Base-by-base conservation (phyloP, 345 rosid genomes). In the Lenwebbia sp. region DNA sequence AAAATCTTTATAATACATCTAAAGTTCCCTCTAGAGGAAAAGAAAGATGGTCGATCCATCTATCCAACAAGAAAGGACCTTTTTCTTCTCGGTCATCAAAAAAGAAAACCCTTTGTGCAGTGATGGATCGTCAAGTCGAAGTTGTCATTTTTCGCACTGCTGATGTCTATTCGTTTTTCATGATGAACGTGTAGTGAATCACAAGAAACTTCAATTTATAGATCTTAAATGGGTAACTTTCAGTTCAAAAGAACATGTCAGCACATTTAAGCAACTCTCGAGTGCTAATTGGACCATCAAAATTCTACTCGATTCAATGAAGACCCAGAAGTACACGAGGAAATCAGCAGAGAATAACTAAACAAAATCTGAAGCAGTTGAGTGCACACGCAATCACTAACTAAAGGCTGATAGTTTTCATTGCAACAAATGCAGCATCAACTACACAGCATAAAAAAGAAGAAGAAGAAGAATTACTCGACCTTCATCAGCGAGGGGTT, bases 401-500 rank as follows among this genome's bases (percentile, higher is more conserved):
- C 25, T 33, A 70, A 65, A 33, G 78, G 25, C 78, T 70, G 25
- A 70, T 33, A 70, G 44, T 70, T 33, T 70, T 70, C 78, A 33
- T 19, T 9, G 44, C 78, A 70, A 70, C 78, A 33, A 70, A 70
- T 33, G 78, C 78, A 70, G 25, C 47, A 70, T 70, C 78, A 33
- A 70, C 47, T 70, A 37, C 44, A 33, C 78, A 33, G 22, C 75
- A 30, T 28, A 33, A 4, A 54, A 60, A 56, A 62, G 11, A 70
- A 83, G n/a, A 83, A 88, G 65, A 30, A 54, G 56, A 90, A 92
- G 11, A 70, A 40, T 70, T 70, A 9, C 78, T 70, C 22, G 21
- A 70, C 78, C 93, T 84, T 83, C 86, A 53, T 85, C 86, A 82
- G 88, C 30, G 81, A 88, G 33, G 56, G 91, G 82, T 26, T 87